Conservation (phyloP, 352 stramenopile species). For the Phytophthora pseudosyringae region DNA sequence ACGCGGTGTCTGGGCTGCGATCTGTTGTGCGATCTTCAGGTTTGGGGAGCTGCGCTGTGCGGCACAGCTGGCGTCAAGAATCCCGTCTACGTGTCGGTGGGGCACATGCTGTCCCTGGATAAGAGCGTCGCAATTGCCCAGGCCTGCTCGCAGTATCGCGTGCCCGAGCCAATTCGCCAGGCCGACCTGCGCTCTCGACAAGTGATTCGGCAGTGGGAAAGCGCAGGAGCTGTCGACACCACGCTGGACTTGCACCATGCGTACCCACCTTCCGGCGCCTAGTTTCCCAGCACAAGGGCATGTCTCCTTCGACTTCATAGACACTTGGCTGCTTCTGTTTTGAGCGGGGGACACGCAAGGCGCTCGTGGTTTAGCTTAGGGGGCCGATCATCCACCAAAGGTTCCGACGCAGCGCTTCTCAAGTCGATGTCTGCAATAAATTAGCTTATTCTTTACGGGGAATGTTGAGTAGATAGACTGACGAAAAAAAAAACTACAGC, state of each 20-base stretch:
- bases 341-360: conserved; percentile 1
- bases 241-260: conserved; percentile 53
- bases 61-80: conserved; percentile 67
- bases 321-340: conserved; percentile 9
- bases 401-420: conserved; percentile 2
- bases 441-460: conserved; percentile 27
- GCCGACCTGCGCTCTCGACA: conserved; percentile 83
- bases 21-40: conserved; percentile 30
- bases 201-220: conserved; percentile 78
- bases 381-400: too few species aligned
- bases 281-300: background rate
- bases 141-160: conserved; percentile 68
- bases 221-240: conserved; percentile 49
- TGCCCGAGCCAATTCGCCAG: conserved; percentile 88
- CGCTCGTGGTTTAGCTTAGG: too few species aligned
- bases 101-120: conserved; percentile 70
- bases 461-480: background rate
- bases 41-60: conserved; percentile 83
- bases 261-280: conserved; percentile 4
- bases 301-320: conserved; percentile 16
- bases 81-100: conserved; percentile 87
- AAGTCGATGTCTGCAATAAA: conserved; percentile 33
- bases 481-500: conserved; percentile 32
- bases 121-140: conserved; percentile 63
- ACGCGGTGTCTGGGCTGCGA: conserved; percentile 2